Evolutionary conservation across 129 eudicot species (phyloP).

Genomic region (Helianthus tuberosus): DNA sequence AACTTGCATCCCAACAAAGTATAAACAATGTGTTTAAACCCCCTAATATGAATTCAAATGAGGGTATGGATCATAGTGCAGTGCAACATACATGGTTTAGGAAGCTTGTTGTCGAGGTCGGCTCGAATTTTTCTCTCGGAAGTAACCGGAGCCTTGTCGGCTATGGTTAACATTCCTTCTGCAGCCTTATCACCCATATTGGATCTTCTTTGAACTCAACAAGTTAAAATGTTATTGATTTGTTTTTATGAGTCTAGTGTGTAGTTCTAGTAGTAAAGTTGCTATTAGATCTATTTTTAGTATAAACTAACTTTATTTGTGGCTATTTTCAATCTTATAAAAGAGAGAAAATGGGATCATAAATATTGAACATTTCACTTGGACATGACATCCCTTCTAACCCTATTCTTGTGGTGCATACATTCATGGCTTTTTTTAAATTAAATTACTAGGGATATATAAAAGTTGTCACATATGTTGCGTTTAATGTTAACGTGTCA

Average conservation of each 20-base stretch:
- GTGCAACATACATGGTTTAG: slow-evolving; percentile 47
- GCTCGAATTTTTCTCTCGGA: slow-evolving; percentile 38
- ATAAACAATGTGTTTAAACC: neutral
- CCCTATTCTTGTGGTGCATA: slow-evolving; percentile 31
- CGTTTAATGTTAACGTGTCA: no score
- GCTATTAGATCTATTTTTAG: neutral
- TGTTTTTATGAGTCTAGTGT: neutral
- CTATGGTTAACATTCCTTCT: slow-evolving; percentile 47
- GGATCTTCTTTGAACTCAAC: neutral
- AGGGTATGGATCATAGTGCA: neutral
- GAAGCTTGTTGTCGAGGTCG: slow-evolving; percentile 51
- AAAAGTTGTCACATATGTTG: neutral
- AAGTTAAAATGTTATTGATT: neutral
- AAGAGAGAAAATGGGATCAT: slow-evolving; percentile 30
- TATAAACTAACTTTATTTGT: neutral
- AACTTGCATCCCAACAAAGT: neutral
- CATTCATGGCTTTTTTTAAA: no score
- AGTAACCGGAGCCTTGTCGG: slow-evolving; percentile 54
- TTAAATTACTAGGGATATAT: no score
- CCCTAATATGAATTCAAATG: neutral
- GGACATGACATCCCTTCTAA: slow-evolving; percentile 25
- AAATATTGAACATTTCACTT: slow-evolving; percentile 35
- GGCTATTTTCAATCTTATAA: neutral
- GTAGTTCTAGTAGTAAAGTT: neutral
- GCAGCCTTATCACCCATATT: slow-evolving; percentile 42